A percentile compares a stretch with the other conserved stretches of the same genome.
Conservation (phyloP, 129 eudicot genomes). For the Artemisia tridentata region DNA sequence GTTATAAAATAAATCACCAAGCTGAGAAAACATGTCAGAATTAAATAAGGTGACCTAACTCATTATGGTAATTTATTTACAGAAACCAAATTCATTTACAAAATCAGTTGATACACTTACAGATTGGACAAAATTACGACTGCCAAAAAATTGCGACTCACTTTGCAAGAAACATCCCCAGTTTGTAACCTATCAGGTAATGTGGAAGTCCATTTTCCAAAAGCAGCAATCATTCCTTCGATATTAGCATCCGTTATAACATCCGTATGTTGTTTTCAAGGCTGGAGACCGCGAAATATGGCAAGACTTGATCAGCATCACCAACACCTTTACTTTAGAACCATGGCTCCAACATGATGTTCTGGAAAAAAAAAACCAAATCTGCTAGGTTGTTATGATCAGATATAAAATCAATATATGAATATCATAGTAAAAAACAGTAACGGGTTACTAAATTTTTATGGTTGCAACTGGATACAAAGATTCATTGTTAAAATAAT, state of each 20-base stretch:
- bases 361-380: constrained; percentile 99
- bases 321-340: constrained; percentile 80
- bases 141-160: constrained; percentile 7
- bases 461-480: no score
- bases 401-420: neutral
- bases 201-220: constrained; percentile 80
- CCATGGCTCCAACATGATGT: constrained; percentile 99
- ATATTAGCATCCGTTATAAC: constrained; percentile 92
- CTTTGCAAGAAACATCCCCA: constrained; percentile 97
- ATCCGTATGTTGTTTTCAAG: constrained; percentile 82
- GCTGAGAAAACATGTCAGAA: no score
- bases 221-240: constrained; percentile 77
- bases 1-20: no score
- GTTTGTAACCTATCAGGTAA: constrained; percentile 74
- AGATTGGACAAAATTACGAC: neutral
- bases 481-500: no score
- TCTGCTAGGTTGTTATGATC: constrained; percentile 88
- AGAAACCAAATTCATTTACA: no score
- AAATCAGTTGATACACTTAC: neutral
- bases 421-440: neutral
- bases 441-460: no score
- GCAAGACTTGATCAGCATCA: constrained; percentile 76
- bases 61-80: no score
- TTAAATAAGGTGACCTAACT: no score
- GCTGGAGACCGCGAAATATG: constrained; percentile 84